Conservation (phyloP, 495 filamentous ascomycete genomes). For the Neurospora sp. region DNA sequence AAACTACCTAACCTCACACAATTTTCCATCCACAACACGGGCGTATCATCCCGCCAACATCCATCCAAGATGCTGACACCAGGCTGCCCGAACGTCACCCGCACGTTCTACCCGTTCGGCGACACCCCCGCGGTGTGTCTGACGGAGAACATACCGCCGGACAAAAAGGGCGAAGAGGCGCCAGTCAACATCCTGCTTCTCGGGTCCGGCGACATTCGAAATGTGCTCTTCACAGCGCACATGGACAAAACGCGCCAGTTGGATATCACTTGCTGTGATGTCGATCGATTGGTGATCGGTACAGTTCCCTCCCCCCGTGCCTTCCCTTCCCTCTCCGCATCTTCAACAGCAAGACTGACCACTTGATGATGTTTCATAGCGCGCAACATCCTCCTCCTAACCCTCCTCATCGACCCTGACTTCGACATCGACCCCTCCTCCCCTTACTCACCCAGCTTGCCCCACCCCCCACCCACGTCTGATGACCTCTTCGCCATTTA, state of each 20-base stretch:
- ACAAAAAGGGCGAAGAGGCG: slow-evolving; percentile 2
- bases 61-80: background rate
- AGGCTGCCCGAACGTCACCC: background rate
- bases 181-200: slow-evolving; percentile 18
- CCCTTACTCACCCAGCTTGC: background rate
- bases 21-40: background rate
- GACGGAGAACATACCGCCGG: slow-evolving; percentile 19
- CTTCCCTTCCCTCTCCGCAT: background rate
- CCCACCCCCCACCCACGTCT: background rate
- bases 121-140: slow-evolving; percentile 20
- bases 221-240: slow-evolving; percentile 21
- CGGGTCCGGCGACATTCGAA: slow-evolving; percentile 22
- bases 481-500: slow-evolving; percentile 17
- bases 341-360: background rate
- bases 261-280: slow-evolving; percentile 24
- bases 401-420: slow-evolving; percentile 15
- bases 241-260: slow-evolving; percentile 12
- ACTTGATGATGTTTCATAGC: slow-evolving; percentile 4
- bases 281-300: slow-evolving; percentile 18
- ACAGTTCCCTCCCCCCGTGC: slow-evolving; percentile 3
- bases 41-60: background rate
- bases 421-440: background rate
- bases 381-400: slow-evolving; percentile 21
- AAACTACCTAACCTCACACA: background rate
- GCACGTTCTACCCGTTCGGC: slow-evolving; percentile 15